Conservation (phyloP, 139 green algal species). For the Haematococcus lacustris region DNA sequence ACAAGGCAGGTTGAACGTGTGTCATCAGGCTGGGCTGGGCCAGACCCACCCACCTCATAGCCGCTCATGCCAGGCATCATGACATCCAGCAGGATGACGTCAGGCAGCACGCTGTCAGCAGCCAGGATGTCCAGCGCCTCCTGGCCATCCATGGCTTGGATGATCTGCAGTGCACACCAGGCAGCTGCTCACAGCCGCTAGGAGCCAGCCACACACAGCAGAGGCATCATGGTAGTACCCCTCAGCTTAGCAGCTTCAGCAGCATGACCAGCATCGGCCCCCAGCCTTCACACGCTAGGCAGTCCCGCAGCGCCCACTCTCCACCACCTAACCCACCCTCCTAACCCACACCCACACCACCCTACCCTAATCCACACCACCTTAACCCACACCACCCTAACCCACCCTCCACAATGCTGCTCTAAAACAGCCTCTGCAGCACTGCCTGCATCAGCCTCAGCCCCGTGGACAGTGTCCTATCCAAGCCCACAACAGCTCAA, state of each 20-base stretch:
- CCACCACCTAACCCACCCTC: background rate
- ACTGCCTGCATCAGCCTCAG: background rate
- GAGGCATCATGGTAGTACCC: conserved; percentile 29
- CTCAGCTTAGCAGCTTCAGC: background rate
- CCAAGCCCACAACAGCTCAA: background rate
- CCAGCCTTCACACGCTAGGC: background rate
- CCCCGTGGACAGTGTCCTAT: too few relatives aligned
- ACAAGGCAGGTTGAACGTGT: too few relatives aligned
- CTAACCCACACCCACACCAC: background rate
- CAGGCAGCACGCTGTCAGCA: conserved; percentile 19
- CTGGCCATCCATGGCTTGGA: conserved; percentile 35
- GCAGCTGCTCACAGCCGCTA: too few relatives aligned
- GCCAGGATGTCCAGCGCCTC: conserved; percentile 33
- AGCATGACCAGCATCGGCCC: background rate
- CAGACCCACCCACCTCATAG: conserved; percentile 49
- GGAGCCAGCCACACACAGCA: conserved; percentile 10
- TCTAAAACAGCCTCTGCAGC: background rate
- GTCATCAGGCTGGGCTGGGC: too few relatives aligned
- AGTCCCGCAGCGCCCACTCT: background rate
- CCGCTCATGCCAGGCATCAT: conserved; percentile 75
- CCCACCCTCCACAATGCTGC: background rate
- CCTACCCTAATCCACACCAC: too few relatives aligned
- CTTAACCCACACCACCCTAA: too few relatives aligned
- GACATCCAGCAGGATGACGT: conserved; percentile 63
- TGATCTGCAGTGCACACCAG: conserved; percentile 22